Base-by-base conservation (phyloP, 805 yeast genomes). In the Kuraishia ogatae region DNA sequence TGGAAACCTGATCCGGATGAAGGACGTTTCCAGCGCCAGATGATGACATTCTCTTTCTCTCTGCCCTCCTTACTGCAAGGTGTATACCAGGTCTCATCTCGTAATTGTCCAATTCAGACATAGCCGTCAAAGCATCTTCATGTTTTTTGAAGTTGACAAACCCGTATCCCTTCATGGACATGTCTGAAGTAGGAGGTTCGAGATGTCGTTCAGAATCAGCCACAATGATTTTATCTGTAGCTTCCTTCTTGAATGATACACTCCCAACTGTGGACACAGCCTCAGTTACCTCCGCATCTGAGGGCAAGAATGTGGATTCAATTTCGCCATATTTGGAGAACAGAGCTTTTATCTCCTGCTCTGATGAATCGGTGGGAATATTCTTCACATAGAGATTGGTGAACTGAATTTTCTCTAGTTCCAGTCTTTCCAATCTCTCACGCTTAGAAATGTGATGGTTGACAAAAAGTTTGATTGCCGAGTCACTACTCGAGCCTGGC, bases 371-470 rank as follows among this genome's bases (percentile, higher is more conserved):
- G 2, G 68, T 56, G 5, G 84, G 82, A 53, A 83, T 64, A 58
- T 80, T 78, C 51, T 76, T 78, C 43, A 83, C 76, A 56, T 83
- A 81, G 46, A 87, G 71, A 55, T 79, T 79, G 52, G 75, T 75
- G 62, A 79, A 81, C 57, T 79, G 79, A 50, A 78, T 67, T 60
- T 72, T 73, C 58, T 71, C 73, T 48, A 71, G 66, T 58, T 75
- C 78, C 52, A 78, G 68, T 55, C 77, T 77, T 51, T 75, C 68
- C 52, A 78, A 71, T 54, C 91, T 71, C 62, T 85, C 89, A 56
- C 78, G 77, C 60, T 83, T 81, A 51, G 86, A 84, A 50, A 84
- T 77, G 65, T 86, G 89, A 62, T 76, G 83, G 61, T 85, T 83
- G 52, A 85, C 77, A 61, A 79, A 82, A 39, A 80, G 64, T 22